These are phyloP conservation scores for Lachancea waltii DNA, from an alignment of 805 yeast species.

Conservation along the genomic window DNA sequence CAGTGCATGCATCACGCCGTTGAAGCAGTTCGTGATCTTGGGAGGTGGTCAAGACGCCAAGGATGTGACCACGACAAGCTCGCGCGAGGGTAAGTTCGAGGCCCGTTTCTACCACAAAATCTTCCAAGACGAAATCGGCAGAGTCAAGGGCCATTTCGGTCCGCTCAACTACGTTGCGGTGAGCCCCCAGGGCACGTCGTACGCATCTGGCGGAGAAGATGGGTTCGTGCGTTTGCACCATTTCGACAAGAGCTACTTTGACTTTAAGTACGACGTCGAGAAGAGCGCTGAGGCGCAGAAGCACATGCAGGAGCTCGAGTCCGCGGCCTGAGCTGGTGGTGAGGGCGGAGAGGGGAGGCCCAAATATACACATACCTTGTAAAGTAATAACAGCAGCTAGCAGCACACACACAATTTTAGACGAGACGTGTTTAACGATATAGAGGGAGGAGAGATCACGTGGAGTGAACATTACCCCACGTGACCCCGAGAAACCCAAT, in stretches of 20 bases:
- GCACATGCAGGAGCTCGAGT: constrained; percentile 23
- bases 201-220: constrained; percentile 98
- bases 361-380: neutral
- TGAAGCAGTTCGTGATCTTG: constrained; percentile 82
- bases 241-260: constrained; percentile 88
- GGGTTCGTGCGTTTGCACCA: constrained; percentile 93
- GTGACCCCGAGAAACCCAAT: no score
- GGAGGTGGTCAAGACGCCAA: constrained; percentile 99
- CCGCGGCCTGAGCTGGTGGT: constrained; percentile 5
- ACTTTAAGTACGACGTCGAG: constrained; percentile 88
- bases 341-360: neutral
- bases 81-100: constrained; percentile 92
- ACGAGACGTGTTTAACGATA: no score
- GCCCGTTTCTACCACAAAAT: constrained; percentile 93
- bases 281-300: constrained; percentile 55
- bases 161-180: constrained; percentile 91
- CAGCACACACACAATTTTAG: no score
- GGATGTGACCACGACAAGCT: constrained; percentile 95
- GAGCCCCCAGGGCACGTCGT: constrained; percentile 89
- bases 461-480: no score
- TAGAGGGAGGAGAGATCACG: no score
- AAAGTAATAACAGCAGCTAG: neutral
- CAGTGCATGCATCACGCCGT: constrained; percentile 90
- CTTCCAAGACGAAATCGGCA: constrained; percentile 92
- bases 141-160: constrained; percentile 98